Conservation (phyloP, 2,329 filamentous ascomycete species). For the Hymenoscyphus albidus region DNA sequence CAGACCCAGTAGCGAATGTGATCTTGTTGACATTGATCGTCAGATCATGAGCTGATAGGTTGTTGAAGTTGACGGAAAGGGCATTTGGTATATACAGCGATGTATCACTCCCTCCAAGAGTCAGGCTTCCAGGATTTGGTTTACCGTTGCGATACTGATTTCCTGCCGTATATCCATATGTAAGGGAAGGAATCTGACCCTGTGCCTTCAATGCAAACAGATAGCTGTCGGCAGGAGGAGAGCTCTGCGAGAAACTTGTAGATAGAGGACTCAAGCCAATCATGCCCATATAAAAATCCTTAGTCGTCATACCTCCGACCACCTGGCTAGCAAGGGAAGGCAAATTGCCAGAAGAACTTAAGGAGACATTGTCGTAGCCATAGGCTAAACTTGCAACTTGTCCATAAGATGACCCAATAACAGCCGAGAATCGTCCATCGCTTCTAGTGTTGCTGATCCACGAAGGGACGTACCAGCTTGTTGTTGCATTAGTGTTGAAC, state of each 20-base stretch:
- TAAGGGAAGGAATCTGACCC: constrained; percentile 39
- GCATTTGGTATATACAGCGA: constrained; percentile 40
- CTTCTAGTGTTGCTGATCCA: constrained; percentile 3
- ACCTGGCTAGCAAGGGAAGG: constrained; percentile 25
- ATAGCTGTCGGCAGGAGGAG: constrained; percentile 33
- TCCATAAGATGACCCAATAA: constrained; percentile 19
- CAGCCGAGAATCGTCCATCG: constrained; percentile 19
- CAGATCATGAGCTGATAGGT: constrained; percentile 36
- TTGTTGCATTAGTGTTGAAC: constrained; percentile 37
- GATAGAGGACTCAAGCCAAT: constrained; percentile 26
- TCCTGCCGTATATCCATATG: constrained; percentile 43
- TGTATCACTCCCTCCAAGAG: constrained; percentile 38
- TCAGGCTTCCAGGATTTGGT: constrained; percentile 25
- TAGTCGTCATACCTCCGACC: constrained; percentile 33
- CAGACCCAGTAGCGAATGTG: constrained; percentile 19
- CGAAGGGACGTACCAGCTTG: constrained; percentile 33
- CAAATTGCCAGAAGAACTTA: constrained; percentile 13
- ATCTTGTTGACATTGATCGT: constrained; percentile 38
- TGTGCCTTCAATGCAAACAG: constrained; percentile 38
- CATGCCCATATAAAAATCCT: constrained; percentile 28
- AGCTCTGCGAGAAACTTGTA: constrained; percentile 21
- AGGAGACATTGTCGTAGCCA: constrained; percentile 26
- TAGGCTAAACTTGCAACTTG: constrained; percentile 20
- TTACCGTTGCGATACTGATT: constrained; percentile 37
- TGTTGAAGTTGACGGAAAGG: constrained; percentile 39